Evolutionary conservation across 768 basidiomycete species (phyloP).

Genomic region (Agaricus sinodeliciosus): DNA sequence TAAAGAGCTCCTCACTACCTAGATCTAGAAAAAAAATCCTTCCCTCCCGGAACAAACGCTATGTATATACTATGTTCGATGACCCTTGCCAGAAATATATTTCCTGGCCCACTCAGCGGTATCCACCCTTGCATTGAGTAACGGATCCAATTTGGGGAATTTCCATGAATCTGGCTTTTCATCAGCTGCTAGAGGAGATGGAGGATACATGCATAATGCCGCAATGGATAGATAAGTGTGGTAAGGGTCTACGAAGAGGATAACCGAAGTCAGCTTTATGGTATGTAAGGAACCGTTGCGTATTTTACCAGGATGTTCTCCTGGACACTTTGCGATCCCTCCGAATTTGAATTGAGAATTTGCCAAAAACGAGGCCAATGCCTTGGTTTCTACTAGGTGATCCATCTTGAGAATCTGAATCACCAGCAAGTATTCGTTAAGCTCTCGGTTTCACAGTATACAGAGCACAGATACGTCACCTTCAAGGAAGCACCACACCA

Average conservation of each 20-base stretch:
- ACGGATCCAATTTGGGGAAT: constrained; percentile 55
- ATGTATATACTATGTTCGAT: not conserved
- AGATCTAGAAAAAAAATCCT: no score
- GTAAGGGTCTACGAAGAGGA: constrained; percentile 64
- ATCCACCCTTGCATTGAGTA: constrained; percentile 62
- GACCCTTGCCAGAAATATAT: constrained; percentile 36
- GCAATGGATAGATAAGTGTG: constrained; percentile 92
- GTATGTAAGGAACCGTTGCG: not conserved
- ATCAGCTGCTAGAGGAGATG: constrained; percentile 25
- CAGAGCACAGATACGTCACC: constrained; percentile 35
- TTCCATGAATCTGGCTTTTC: constrained; percentile 38
- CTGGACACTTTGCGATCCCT: constrained; percentile 81
- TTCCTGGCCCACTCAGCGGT: constrained; percentile 64
- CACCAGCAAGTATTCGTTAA: not conserved
- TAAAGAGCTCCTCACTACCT: no score
- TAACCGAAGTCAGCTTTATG: not conserved
- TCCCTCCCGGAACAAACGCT: not conserved
- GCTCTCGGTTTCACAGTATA: not conserved
- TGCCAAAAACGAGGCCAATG: constrained; percentile 59
- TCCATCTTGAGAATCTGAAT: constrained; percentile 61
- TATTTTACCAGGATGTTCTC: constrained; percentile 63
- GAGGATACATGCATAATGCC: constrained; percentile 62
- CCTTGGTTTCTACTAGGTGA: constrained; percentile 47
- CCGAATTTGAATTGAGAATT: constrained; percentile 84
- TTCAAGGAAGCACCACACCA: constrained; percentile 84